Evolutionary conservation across 2,329 filamentous ascomycete species (phyloP).

Genomic region (Fonsecaea monophora): DNA sequence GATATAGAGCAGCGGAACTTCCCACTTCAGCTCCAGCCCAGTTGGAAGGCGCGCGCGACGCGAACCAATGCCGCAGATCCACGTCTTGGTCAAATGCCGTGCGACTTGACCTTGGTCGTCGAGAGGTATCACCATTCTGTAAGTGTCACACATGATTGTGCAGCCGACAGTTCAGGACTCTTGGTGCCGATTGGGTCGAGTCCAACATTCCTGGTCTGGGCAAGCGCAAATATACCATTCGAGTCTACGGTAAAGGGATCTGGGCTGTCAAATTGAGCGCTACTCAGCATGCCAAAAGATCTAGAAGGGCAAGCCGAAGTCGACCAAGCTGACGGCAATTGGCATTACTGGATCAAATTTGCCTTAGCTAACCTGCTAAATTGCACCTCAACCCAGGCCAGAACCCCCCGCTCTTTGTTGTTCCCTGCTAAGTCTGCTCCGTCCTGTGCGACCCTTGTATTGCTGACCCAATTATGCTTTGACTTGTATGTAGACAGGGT

Average conservation of each 20-base stretch:
- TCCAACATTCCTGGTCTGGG: no score
- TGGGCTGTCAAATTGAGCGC: no score
- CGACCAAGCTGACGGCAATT: no score
- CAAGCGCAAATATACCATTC: no score
- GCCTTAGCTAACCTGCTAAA: no score
- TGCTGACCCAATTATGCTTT: background rate
- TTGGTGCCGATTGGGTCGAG: no score
- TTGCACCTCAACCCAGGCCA: no score
- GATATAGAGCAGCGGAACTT: background rate
- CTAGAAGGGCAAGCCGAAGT: no score
- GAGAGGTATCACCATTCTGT: background rate
- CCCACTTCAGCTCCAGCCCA: background rate
- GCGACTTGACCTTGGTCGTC: background rate
- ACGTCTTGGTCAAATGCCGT: background rate
- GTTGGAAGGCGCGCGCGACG: background rate
- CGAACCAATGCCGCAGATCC: background rate
- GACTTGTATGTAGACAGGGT: background rate
- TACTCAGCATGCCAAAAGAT: no score
- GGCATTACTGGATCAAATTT: no score
- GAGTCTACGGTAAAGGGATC: no score
- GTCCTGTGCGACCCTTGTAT: background rate
- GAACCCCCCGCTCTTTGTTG: background rate
- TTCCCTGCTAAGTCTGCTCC: background rate
- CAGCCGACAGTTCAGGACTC: background rate
- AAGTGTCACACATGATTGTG: background rate